phyloP scores from a whole-genome alignment of 140 eudicot species.

The Ambrosia hybrid region DNA sequence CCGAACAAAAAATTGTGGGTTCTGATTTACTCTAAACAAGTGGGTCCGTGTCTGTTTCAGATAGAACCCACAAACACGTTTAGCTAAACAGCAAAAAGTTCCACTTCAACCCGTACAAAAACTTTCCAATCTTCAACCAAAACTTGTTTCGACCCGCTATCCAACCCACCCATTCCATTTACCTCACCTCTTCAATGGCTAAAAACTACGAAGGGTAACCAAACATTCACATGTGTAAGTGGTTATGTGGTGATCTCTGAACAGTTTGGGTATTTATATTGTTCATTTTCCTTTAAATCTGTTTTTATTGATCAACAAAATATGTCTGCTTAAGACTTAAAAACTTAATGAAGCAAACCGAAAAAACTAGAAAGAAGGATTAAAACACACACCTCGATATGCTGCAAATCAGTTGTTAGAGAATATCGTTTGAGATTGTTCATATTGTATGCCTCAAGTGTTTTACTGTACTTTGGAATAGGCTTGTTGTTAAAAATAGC shows the following conservation, averaged over 20 bases:
- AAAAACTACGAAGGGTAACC: too few relatives aligned
- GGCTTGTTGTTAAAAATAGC: conserved; percentile 38
- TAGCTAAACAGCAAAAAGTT: too few relatives aligned
- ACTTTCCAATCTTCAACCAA: too few relatives aligned
- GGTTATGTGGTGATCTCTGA: conserved; percentile 1
- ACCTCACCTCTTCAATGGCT: too few relatives aligned
- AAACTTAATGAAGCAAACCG: background rate
- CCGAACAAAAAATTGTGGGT: too few relatives aligned
- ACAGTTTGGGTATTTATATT: background rate
- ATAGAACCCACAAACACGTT: too few relatives aligned
- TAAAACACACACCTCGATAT: conserved; percentile 60
- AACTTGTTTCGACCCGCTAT: too few relatives aligned
- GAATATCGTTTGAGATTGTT: conserved; percentile 24
- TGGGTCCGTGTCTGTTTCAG: too few relatives aligned
- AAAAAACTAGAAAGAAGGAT: background rate
- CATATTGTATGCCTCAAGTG: conserved; percentile 42
- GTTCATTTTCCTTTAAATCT: background rate
- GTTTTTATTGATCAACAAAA: conserved; percentile 5
- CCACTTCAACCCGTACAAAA: too few relatives aligned
- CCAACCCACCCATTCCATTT: too few relatives aligned
- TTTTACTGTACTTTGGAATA: conserved; percentile 46
- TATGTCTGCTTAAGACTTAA: background rate
- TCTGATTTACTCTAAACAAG: too few relatives aligned
- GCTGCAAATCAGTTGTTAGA: conserved; percentile 47
- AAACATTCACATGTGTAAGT: background rate